Base-by-base conservation (phyloP, 1,139 yeast species). In the Blastobotrys persicus region DNA sequence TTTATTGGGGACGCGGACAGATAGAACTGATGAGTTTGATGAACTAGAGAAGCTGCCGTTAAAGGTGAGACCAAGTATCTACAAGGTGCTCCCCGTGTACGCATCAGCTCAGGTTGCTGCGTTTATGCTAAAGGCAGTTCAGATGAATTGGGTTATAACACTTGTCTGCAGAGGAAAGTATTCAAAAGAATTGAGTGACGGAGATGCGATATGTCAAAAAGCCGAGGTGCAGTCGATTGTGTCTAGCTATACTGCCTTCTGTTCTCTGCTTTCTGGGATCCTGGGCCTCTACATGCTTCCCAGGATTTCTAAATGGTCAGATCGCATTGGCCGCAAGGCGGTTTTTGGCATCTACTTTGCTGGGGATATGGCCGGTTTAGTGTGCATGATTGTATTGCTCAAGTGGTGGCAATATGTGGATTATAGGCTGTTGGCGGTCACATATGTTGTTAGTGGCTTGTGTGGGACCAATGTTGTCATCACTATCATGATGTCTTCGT, bases 81-180 rank as follows among this genome's bases (percentile, higher is more conserved):
- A 52, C 43, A 46, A 45, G 20, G 38, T 53, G n/a, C 42, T 55
- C 13, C 59, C 59, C 3, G 46, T 55, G 17, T 51, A 48, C n/a
- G 49, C 53, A 2, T 44, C 53, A 12, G 52, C 50, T 4, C 48
- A 55, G 19, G 47, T 55, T 23, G 48, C 58, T 1, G 45, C 53
- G 3, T 54, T 51, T 37, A 54, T 55, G 55, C 38, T 56, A 18
- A 49, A 45, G 14, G 57, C 59, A 1, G 54, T 57, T 5, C 48
- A 48, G 37, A 50, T 57, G 43, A 57, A 57, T 45, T 57, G 60
- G 60, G 55, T 51, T 2, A 42, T 56, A 2, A 52, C 59, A 3
- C 38, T 57, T 33, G 58, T 55, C 5, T 57, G 60, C 41, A 42
- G 55, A 3, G 43, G 35, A 32, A 14, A 34, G 4, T 50, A 54